Evolutionary conservation across 2,329 filamentous ascomycete species (phyloP).

Genomic region (Paracorniculantispora psalliotae): DNA sequence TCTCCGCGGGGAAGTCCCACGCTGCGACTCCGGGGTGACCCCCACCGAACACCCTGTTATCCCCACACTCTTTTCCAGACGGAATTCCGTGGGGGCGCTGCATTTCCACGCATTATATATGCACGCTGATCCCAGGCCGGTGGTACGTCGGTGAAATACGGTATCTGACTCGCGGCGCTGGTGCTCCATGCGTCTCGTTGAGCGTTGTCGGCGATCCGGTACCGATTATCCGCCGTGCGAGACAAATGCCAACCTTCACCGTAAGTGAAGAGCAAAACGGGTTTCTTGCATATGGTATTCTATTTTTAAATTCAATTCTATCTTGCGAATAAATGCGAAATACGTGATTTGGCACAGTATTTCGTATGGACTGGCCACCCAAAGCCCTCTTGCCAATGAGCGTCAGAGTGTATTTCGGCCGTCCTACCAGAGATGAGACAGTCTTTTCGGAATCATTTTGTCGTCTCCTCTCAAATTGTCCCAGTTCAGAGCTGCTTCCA

Average conservation of each 20-base stretch:
- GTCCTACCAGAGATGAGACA: too few species aligned
- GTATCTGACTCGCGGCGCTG: neutral
- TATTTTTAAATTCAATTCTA: neutral
- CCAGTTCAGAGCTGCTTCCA: too few species aligned
- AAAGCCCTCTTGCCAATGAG: neutral
- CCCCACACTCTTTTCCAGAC: neutral
- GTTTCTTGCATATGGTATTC: neutral
- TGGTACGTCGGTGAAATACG: neutral
- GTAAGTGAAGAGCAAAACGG: too few species aligned
- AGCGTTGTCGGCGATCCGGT: neutral
- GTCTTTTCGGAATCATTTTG: neutral
- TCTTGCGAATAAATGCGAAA: neutral
- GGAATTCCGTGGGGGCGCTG: slow-evolving; percentile 8
- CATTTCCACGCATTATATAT: neutral
- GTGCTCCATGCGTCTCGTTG: neutral
- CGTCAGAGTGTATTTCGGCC: too few species aligned
- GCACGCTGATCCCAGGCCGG: neutral
- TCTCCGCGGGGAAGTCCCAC: slow-evolving; percentile 11
- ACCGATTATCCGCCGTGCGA: neutral
- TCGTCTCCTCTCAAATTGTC: too few species aligned
- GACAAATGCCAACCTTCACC: too few species aligned
- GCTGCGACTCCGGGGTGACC: slow-evolving; percentile 13
- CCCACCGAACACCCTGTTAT: slow-evolving; percentile 1
- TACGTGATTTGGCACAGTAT: neutral
- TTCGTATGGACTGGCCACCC: neutral